These are phyloP conservation scores for Pseudozyma pruni DNA, from an alignment of 1,284 basidiomycete genomes.

Conservation along the genomic window DNA sequence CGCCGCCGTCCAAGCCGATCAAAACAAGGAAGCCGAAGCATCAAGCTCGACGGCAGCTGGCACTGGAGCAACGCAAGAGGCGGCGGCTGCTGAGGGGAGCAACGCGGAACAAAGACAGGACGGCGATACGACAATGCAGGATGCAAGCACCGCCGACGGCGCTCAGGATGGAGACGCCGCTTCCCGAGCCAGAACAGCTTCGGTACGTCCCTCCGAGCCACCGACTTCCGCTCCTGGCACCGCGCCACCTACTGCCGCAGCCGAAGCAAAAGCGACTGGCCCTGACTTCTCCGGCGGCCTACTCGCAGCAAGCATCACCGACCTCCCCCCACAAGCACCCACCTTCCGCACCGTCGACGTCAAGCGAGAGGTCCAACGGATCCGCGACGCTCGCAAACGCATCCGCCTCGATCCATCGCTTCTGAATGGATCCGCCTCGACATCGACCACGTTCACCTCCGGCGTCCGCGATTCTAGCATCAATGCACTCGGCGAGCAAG, in stretches of 20 bases:
- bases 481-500: conserved; percentile 54
- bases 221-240: conserved; percentile 17
- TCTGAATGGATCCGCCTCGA: conserved; percentile 15
- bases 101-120: conserved; percentile 22
- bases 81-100: conserved; percentile 1
- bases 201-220: conserved; percentile 35
- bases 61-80: conserved; percentile 4
- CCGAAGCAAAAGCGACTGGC: conserved; percentile 9
- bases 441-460: conserved; percentile 26
- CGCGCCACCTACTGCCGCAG: conserved; percentile 9
- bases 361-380: conserved; percentile 86
- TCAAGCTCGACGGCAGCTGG: conserved; percentile 3
- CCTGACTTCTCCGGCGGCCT: conserved; percentile 49
- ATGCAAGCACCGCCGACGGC: conserved; percentile 9
- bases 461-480: conserved; percentile 51
- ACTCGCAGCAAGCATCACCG: conserved; percentile 75
- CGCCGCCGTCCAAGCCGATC: conserved; percentile 38
- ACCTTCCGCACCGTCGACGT: conserved; percentile 88
- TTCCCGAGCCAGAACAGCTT: conserved; percentile 21
- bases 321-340: conserved; percentile 79
- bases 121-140: conserved; percentile 43
- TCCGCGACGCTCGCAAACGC: conserved; percentile 78
- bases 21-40: conserved; percentile 28
- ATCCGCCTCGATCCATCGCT: conserved; percentile 57
- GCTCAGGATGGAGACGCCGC: conserved; percentile 14